phyloP scores from a whole-genome alignment of 106 monocot species.

The Dendrobium nobile region DNA sequence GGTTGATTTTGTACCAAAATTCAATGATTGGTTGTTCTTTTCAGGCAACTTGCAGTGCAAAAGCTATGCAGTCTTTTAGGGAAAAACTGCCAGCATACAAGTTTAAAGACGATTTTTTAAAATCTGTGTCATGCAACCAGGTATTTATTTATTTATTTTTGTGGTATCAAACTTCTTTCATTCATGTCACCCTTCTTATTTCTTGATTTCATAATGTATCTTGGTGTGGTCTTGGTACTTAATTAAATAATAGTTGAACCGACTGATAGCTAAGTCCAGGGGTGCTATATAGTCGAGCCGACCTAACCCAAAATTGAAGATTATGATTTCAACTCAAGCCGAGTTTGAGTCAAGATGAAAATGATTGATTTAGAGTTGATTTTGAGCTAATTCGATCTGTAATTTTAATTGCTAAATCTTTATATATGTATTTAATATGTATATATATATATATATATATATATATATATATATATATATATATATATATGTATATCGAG shows the following conservation, averaged over 20 bases:
- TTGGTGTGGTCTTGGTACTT: neutral
- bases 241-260: neutral
- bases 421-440: too few relatives aligned
- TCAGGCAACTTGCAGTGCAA: conserved; percentile 50
- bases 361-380: too few relatives aligned
- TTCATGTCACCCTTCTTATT: neutral
- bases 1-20: neutral
- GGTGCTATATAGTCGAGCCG: too few relatives aligned
- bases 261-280: too few relatives aligned
- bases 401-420: too few relatives aligned
- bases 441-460: too few relatives aligned
- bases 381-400: too few relatives aligned
- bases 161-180: neutral
- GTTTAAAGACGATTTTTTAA: conserved; percentile 67
- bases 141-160: conserved; percentile 17
- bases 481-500: too few relatives aligned
- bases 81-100: conserved; percentile 92
- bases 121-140: conserved; percentile 73
- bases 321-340: too few relatives aligned
- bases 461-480: too few relatives aligned
- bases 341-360: too few relatives aligned
- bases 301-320: too few relatives aligned
- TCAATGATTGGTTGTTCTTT: neutral
- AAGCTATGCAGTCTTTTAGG: conserved; percentile 83
- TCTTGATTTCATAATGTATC: neutral